Evolutionary conservation across 345 rosid species (phyloP), one percentile per base, ranked within the genome.

Genomic region (Firmiana major): DNA sequence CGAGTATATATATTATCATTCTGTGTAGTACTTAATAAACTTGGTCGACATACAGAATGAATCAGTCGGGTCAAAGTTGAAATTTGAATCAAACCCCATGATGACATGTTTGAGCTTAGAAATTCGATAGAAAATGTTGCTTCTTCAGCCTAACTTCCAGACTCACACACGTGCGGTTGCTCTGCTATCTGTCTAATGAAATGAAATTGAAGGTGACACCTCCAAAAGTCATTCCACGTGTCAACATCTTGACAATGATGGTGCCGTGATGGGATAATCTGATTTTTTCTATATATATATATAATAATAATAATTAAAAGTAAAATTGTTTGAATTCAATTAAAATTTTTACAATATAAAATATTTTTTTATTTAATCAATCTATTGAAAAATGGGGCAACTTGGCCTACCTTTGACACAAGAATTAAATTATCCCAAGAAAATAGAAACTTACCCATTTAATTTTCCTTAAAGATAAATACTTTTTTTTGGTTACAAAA

Each of bases 11-110:
- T 7, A 42, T 42, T 8, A 42, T 42, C 9, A 8, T 42, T 42
- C 45, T 43, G 9, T 9, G 9, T 43, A 43, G 46, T 17, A 48
- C 12, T 3, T 15, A 48, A 48, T 3, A 48, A 48, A 48, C 51
- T 12, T 48, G 51, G 51, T 6, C 42, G 6, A 40, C 8, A 40
- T 1, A 40, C 6, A 5, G 7, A 5, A 4, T 54, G 7, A 3
- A 19, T n/a, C 9, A 34, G 13, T 5, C 31, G 42, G 77, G 84
- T 78, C 77, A 75, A 81, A 63, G 55, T 19, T 54, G 78, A 67
- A 59, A 51, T 62, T 55, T 21, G 24, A 55, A 55, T 8, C 24
- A 55, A 55, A 55, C n/a, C 21, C 3, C n/a, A 6, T 19, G 19
- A 54, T 54, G 22, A 54, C 9, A n/a, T 55, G n/a, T n/a, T 19